Base-by-base conservation (phyloP, 768 basidiomycete genomes). In the Bullera alba region DNA sequence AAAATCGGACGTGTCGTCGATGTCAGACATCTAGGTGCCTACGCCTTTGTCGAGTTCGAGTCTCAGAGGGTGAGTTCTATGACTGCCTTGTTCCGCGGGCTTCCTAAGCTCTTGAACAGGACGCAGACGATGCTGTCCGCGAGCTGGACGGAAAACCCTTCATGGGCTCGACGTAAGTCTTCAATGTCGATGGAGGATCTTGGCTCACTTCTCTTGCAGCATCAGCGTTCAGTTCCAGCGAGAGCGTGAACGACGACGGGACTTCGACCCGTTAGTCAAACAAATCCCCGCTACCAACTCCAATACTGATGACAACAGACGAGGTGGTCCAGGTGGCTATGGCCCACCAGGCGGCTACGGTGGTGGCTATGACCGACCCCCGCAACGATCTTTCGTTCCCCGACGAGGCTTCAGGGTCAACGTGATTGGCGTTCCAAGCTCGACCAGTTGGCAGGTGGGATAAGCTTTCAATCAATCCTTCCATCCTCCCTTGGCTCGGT, bases 371-470 rank as follows among this genome's bases (percentile, higher is more conserved):
- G 10, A 21, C 12, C 23, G 42, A 28, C 22, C 22, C 19, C 42
- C 42, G 5, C 27, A 34, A 34, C n/a, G n/a, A 34, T 32, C 53
- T 46, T 52, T 47, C 34, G 22, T 60, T 50, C 60, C 57, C 46
- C 50, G 61, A 45, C 60, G 69, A 42, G 63, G 67, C 25, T 63
- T 70, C 53, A 84, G 90, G 60, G 77, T 96, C 50, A 78, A 85
- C 54, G 88, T 99, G 52, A 81, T 85, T 32, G 89, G 89, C 48
- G 81, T 97, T 58, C 87, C 90, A 60, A 83, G 86, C 70, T 87
- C 92, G 70, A 93, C 90, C 39, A 95, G 91, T 74, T 97, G 92
- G 92, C 92, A 97, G 90, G 92, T 97, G 83, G 76, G 86, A 75
- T 69, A 58, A 54, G 72, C 65, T 71, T 69, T 69, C 62, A 45